Percentiles rank a stretch among this genome's conserved stretches.
These are phyloP conservation scores for Acanthamoeba culbertsoni DNA, from an alignment of 208 protist species.

Conservation along the genomic window DNA sequence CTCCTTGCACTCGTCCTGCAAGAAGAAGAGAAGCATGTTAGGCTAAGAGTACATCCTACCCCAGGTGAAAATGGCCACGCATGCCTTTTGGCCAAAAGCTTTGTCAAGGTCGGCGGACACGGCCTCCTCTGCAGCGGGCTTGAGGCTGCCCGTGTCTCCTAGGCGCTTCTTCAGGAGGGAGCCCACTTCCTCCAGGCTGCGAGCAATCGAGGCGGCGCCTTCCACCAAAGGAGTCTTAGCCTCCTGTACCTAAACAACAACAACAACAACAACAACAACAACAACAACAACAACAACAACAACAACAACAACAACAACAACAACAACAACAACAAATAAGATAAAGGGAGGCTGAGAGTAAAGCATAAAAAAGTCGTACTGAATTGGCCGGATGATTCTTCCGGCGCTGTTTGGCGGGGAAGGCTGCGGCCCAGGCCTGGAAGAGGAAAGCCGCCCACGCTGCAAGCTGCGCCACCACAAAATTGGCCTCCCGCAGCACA, in stretches of 20 bases:
- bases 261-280: neutral
- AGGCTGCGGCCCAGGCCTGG: neutral
- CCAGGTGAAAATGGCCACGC: neutral
- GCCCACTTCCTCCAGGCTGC: neutral
- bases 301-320: neutral
- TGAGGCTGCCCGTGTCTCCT: neutral
- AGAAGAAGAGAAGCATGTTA: neutral
- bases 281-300: neutral
- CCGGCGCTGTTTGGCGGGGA: conserved; percentile 23
- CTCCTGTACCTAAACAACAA: neutral
- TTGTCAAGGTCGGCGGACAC: neutral
- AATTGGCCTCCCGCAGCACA: neutral
- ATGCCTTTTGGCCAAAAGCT: neutral
- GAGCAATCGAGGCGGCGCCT: neutral
- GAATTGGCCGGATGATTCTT: conserved; percentile 16
- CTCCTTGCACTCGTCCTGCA: neutral
- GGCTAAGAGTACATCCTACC: neutral
- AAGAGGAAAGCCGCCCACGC: neutral
- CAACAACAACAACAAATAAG: neutral
- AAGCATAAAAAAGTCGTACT: neutral
- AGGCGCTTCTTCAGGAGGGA: neutral
- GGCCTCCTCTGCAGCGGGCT: neutral
- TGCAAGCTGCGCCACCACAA: neutral
- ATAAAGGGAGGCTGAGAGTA: neutral
- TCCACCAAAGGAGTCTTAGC: neutral